Percentiles rank a stretch among this genome's conserved stretches.
phyloP scores from a whole-genome alignment of 1,284 basidiomycete genomes.

The Ceratorhiza oryzae-sativae region DNA sequence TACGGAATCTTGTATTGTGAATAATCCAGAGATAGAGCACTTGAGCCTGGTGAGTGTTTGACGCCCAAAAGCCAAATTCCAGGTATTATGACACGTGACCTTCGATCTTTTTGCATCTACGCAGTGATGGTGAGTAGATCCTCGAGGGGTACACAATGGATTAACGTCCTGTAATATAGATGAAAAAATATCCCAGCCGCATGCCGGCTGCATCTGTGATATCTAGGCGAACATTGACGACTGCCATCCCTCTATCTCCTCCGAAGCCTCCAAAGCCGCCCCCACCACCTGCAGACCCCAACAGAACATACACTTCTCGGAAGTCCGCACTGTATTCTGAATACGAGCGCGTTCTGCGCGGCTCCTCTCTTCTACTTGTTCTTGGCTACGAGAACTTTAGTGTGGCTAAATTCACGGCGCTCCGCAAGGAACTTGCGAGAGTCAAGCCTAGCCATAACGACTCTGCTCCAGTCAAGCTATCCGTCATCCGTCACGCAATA shows the following conservation, averaged over 20 bases:
- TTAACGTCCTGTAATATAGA: too few relatives aligned
- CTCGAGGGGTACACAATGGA: too few relatives aligned
- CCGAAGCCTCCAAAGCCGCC: conserved; percentile 36
- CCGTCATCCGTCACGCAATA: conserved; percentile 70
- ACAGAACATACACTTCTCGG: conserved; percentile 69
- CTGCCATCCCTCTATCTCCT: conserved; percentile 6
- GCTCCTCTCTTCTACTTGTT: conserved; percentile 64
- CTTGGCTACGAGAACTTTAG: conserved; percentile 75
- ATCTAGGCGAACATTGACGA: conserved; percentile 2
- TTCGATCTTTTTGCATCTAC: too few relatives aligned
- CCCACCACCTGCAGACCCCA: conserved; percentile 27
- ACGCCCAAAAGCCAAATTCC: too few relatives aligned
- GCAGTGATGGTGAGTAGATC: too few relatives aligned
- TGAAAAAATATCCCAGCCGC: too few relatives aligned
- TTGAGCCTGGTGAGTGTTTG: too few relatives aligned
- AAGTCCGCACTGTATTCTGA: conserved; percentile 78
- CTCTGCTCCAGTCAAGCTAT: conserved; percentile 52
- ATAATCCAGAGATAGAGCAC: too few relatives aligned
- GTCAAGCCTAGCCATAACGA: conserved; percentile 57
- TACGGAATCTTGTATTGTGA: too few relatives aligned
- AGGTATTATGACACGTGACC: too few relatives aligned
- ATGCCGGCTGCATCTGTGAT: too few relatives aligned
- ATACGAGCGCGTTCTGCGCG: conserved; percentile 70
- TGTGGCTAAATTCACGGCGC: conserved; percentile 64
- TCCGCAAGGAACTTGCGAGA: conserved; percentile 67